A percentile compares a stretch with the other conserved stretches of the same genome.
Conservation (phyloP, 768 basidiomycete species). For the Sutorius australiensis region DNA sequence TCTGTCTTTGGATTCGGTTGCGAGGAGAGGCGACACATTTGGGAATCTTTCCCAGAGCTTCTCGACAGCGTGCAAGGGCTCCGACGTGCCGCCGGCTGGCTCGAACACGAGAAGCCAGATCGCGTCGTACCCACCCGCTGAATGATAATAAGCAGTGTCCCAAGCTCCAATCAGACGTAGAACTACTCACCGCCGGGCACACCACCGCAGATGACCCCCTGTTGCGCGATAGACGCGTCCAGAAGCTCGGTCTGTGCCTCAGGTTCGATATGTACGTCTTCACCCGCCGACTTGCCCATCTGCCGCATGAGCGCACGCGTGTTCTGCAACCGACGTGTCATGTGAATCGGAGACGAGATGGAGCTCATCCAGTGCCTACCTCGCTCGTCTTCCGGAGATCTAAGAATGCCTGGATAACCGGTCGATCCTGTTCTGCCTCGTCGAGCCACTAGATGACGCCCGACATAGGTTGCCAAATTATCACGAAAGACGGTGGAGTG, state of each 20-base stretch:
- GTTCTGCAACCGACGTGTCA: conserved; percentile 38
- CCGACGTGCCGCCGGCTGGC: conserved; percentile 42
- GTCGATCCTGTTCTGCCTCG: conserved; percentile 5
- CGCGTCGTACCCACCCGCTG: conserved; percentile 97
- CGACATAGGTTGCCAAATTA: neutral
- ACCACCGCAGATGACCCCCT: conserved; percentile 90
- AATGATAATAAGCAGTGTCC: neutral
- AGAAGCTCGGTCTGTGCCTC: conserved; percentile 79
- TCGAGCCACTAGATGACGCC: conserved; percentile 44
- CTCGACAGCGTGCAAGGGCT: conserved; percentile 61
- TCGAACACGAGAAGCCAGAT: conserved; percentile 89
- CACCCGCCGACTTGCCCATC: conserved; percentile 66
- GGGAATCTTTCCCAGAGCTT: conserved; percentile 61
- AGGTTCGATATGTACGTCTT: conserved; percentile 86
- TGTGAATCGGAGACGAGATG: neutral
- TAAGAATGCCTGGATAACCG: conserved; percentile 53
- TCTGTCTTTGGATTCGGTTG: conserved; percentile 61
- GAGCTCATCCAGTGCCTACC: conserved; percentile 33
- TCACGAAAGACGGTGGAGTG: neutral
- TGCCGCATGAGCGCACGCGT: conserved; percentile 77
- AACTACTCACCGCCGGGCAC: conserved; percentile 84
- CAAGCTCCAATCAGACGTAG: neutral
- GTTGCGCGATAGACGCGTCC: conserved; percentile 67
- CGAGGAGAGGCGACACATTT: conserved; percentile 67
- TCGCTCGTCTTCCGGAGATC: conserved; percentile 55